Evolutionary conservation across 2,329 filamentous ascomycete species (phyloP).

Genomic region (Venturia asperata): DNA sequence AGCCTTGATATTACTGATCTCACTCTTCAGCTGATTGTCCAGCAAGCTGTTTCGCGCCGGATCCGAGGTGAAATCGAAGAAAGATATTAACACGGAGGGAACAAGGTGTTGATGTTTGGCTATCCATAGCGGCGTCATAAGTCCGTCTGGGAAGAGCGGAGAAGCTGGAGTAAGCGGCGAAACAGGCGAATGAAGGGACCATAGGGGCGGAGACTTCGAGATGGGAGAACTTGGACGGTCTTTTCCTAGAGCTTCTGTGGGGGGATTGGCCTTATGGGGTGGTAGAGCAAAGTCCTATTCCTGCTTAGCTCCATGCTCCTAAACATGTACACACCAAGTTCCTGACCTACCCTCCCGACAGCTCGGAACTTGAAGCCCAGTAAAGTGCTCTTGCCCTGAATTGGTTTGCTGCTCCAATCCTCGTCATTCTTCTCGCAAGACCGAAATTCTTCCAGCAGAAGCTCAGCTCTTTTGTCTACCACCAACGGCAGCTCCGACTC

Average conservation of each 20-base stretch:
- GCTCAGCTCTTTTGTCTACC: conserved; percentile 56
- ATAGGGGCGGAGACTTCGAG: conserved; percentile 44
- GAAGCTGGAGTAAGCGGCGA: conserved; percentile 83
- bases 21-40: conserved; percentile 80
- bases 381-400: conserved; percentile 38
- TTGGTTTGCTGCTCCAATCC: conserved; percentile 59
- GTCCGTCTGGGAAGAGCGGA: conserved; percentile 78
- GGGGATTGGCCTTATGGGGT: conserved; percentile 55
- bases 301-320: conserved; percentile 21
- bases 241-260: conserved; percentile 32
- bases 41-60: conserved; percentile 66
- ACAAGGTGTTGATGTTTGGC: conserved; percentile 81
- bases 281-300: conserved; percentile 50
- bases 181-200: conserved; percentile 77
- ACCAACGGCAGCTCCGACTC: conserved; percentile 64
- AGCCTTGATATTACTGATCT: conserved; percentile 71
- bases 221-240: conserved; percentile 26
- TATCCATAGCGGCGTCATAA: conserved; percentile 76
- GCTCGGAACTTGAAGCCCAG: conserved; percentile 61
- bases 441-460: conserved; percentile 59
- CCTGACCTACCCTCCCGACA: conserved; percentile 70
- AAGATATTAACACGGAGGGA: conserved; percentile 72
- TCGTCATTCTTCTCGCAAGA: conserved; percentile 56
- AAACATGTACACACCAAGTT: conserved; percentile 19
- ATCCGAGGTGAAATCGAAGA: conserved; percentile 70